phyloP scores from a whole-genome alignment of 345 rosid genomes.

The Theobroma cacao region DNA sequence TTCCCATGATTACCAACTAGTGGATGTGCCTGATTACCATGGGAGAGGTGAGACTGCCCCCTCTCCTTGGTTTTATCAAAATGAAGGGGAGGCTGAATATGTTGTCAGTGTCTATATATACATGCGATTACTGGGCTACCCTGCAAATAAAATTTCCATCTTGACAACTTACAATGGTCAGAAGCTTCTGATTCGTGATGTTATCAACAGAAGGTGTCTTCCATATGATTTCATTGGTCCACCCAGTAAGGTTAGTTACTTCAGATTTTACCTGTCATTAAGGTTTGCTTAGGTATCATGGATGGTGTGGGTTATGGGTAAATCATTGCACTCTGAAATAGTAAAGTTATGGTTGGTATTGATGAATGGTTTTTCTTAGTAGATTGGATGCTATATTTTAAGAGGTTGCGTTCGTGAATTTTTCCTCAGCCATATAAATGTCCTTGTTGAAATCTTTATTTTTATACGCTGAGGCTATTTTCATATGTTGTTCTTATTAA shows the following conservation, averaged over 20 bases:
- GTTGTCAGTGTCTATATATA: constrained; percentile 95
- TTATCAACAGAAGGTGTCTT: constrained; percentile 80
- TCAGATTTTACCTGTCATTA: not conserved
- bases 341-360: not conserved
- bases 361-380: not conserved
- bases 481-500: not conserved
- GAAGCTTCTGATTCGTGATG: constrained; percentile 98
- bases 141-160: constrained; percentile 92
- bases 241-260: constrained; percentile 77
- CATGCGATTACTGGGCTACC: constrained; percentile 92
- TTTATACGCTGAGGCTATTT: not conserved
- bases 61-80: constrained; percentile 98
- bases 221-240: constrained; percentile 89
- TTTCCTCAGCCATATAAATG: not conserved
- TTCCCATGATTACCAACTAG: constrained; percentile 86
- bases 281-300: not conserved
- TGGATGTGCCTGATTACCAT: constrained; percentile 86
- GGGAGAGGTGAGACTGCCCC: constrained; percentile 95
- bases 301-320: not conserved
- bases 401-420: not conserved
- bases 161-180: constrained; percentile 98
- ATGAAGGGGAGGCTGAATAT: constrained; percentile 98
- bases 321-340: not conserved
- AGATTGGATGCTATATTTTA: not conserved
- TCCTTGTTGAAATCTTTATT: not conserved